Percentiles rank a stretch among this genome's conserved stretches.
phyloP scores from a whole-genome alignment of 495 filamentous ascomycete genomes.

The Corynascus novoguineensis region DNA sequence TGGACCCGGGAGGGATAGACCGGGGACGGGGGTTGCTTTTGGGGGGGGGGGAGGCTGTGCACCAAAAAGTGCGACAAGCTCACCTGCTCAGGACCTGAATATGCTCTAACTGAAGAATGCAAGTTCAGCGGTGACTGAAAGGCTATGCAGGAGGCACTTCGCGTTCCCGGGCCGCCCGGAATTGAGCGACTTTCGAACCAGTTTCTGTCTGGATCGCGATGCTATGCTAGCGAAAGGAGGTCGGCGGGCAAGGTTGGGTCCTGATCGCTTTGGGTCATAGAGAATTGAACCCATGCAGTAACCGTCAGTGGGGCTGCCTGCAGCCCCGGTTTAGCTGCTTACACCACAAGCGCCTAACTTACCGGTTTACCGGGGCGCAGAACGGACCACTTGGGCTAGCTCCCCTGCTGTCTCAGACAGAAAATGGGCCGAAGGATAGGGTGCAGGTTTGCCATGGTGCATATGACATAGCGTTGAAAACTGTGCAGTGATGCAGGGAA shows the following conservation, averaged over 20 bases:
- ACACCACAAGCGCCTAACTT: too few species aligned
- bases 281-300: too few species aligned
- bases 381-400: neutral
- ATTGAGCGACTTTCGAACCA: neutral
- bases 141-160: neutral
- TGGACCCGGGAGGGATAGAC: neutral
- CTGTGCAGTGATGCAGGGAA: too few species aligned
- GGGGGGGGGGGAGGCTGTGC: neutral
- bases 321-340: neutral
- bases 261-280: neutral
- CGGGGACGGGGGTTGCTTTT: neutral
- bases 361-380: conserved; percentile 1
- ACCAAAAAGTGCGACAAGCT: neutral
- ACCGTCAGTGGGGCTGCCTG: neutral
- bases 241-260: neutral
- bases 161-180: neutral
- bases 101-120: neutral
- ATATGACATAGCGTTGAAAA: too few species aligned
- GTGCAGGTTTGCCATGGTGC: too few species aligned
- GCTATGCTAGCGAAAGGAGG: neutral
- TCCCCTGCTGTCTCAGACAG: neutral
- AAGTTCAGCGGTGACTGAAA: too few species aligned
- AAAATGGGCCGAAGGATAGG: neutral
- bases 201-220: neutral
- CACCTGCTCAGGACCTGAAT: neutral